A percentile compares a stretch with the other conserved stretches of the same genome.
Evolutionary conservation across 1,284 basidiomycete genomes (phyloP).

Genomic region (Moesziomyces parantarcticus): DNA sequence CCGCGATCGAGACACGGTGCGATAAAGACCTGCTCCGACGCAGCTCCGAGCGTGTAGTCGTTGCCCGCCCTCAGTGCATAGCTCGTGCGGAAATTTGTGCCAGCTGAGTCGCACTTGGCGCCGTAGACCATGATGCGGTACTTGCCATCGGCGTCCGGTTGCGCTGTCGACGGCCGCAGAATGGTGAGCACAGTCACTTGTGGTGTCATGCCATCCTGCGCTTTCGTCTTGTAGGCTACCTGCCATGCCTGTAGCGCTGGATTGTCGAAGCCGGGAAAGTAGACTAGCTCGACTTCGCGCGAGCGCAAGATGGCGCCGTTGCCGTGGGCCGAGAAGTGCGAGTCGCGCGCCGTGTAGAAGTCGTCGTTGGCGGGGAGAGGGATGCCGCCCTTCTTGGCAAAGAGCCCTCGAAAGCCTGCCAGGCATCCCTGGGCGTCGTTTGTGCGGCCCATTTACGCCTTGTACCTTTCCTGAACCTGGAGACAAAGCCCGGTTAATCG

Average conservation of each 20-base stretch:
- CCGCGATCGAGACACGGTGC: slow-evolving; percentile 53
- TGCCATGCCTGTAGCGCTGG: slow-evolving; percentile 48
- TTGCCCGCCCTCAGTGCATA: slow-evolving; percentile 42
- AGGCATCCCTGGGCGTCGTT: slow-evolving; percentile 33
- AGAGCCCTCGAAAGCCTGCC: slow-evolving; percentile 23
- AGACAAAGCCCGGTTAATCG: too few relatives aligned
- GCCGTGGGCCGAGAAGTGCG: slow-evolving; percentile 15
- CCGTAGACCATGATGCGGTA: slow-evolving; percentile 35
- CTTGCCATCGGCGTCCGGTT: slow-evolving; percentile 28
- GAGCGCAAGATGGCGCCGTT: slow-evolving; percentile 50
- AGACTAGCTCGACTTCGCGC: slow-evolving; percentile 39
- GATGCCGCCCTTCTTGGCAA: slow-evolving; percentile 27
- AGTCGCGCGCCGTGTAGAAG: slow-evolving; percentile 49
- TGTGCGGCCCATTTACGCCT: slow-evolving; percentile 1
- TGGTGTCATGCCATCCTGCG: slow-evolving; percentile 42
- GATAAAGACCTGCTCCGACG: slow-evolving; percentile 56
- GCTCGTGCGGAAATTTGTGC: slow-evolving; percentile 41
- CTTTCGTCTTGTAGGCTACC: slow-evolving; percentile 48
- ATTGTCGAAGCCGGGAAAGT: slow-evolving; percentile 47
- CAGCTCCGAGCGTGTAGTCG: slow-evolving; percentile 31
- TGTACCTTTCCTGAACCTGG: too few relatives aligned
- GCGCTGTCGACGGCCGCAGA: slow-evolving; percentile 32
- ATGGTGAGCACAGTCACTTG: slow-evolving; percentile 51
- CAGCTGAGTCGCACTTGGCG: slow-evolving; percentile 44
- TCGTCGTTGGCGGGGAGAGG: slow-evolving; percentile 35